These are phyloP conservation scores for Ophiocordyceps polyrhachis-furcata DNA, from an alignment of 2,329 filamentous ascomycete species.

Conservation along the genomic window DNA sequence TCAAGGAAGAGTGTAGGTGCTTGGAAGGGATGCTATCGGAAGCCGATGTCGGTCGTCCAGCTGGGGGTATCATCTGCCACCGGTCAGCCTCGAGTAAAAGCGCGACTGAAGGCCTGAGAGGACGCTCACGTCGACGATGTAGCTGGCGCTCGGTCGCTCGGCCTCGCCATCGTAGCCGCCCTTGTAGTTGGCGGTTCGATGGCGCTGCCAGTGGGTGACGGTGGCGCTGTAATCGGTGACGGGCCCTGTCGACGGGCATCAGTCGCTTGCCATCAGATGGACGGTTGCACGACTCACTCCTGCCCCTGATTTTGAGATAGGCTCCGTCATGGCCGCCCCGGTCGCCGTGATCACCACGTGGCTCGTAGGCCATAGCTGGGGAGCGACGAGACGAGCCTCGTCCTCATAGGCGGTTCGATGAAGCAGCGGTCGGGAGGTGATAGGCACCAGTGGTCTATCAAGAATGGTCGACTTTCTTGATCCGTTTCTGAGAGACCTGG, in stretches of 20 bases:
- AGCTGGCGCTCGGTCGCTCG: constrained; percentile 75
- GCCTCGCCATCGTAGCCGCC: constrained; percentile 52
- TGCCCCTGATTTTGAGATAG: constrained; percentile 29
- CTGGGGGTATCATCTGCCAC: constrained; percentile 64
- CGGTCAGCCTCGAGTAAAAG: constrained; percentile 4
- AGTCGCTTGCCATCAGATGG: background rate
- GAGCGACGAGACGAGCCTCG: background rate
- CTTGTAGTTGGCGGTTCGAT: constrained; percentile 51
- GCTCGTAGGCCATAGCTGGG: constrained; percentile 31
- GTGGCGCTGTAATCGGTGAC: constrained; percentile 89
- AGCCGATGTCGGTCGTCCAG: constrained; percentile 52
- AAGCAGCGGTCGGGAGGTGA: background rate
- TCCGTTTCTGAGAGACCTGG: background rate
- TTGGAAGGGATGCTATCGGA: constrained; percentile 85
- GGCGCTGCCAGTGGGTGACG: constrained; percentile 78
- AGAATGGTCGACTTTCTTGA: background rate
- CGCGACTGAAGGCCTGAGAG: background rate
- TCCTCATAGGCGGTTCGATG: constrained; percentile 6
- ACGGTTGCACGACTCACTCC: constrained; percentile 22
- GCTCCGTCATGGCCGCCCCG: constrained; percentile 23
- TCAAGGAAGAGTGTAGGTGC: constrained; percentile 91
- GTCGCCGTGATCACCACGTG: constrained; percentile 29
- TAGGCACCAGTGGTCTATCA: background rate
- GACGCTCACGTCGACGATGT: constrained; percentile 56
- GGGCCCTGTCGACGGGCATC: constrained; percentile 40